Conservation (phyloP, 805 yeast species). For the Wickerhamiella azymoides region DNA sequence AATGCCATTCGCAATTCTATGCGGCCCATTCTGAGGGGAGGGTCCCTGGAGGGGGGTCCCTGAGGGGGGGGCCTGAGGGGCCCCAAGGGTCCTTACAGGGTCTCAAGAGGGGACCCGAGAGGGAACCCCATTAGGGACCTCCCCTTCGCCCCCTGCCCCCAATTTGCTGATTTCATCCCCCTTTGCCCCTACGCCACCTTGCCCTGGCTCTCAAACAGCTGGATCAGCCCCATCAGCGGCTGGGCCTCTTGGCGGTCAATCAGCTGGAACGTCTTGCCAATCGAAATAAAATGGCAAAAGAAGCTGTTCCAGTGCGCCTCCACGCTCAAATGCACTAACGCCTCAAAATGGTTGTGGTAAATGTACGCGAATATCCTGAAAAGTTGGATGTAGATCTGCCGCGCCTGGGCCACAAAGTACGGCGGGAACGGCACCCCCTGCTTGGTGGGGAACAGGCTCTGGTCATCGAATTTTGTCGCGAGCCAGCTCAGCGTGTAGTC, state of each 20-base stretch:
- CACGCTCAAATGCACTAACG: conserved; percentile 73
- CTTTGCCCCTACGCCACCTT: conserved; percentile 43
- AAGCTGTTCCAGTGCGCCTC: conserved; percentile 98
- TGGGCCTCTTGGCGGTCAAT: conserved; percentile 66
- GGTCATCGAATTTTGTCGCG: conserved; percentile 74
- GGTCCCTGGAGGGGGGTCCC: no score
- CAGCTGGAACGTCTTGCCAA: conserved; percentile 69
- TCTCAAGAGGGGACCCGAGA: no score
- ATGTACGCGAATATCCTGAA: conserved; percentile 91
- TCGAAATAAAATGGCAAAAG: conserved; percentile 85
- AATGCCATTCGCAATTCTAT: no score
- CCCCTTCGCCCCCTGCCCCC: no score
- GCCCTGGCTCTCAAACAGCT: conserved; percentile 71
- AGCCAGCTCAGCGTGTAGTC: conserved; percentile 89
- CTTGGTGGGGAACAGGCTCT: conserved; percentile 80
- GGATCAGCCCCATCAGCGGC: conserved; percentile 67
- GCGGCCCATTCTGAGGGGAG: no score
- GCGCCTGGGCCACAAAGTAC: conserved; percentile 65
- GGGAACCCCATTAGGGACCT: no score
- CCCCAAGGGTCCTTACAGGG: no score
- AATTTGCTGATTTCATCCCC: no score
- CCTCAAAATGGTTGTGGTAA: conserved; percentile 89
- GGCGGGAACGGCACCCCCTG: conserved; percentile 83
- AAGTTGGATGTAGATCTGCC: conserved; percentile 81
- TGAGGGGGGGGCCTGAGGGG: no score